Conservation (phyloP, 768 basidiomycete genomes). For the Mycena crocata region DNA sequence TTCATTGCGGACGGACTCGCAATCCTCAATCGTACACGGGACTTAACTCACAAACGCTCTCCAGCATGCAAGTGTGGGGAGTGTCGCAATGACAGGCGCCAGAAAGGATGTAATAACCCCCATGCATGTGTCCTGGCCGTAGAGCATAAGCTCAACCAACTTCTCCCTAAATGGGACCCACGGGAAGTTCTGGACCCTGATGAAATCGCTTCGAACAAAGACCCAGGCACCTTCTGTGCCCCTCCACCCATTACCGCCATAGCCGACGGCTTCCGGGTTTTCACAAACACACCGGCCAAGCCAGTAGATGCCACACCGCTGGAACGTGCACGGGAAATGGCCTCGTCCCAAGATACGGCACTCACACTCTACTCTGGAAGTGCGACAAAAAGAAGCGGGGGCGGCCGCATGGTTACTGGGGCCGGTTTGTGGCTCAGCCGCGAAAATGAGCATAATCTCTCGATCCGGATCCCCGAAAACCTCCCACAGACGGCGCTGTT, state of each 20-base stretch:
- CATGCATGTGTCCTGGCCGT: background rate
- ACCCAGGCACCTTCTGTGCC: background rate
- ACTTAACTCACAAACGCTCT: background rate
- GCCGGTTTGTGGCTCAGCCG: background rate
- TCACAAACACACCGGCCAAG: background rate
- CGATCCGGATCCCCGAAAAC: background rate
- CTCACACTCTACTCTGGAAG: background rate
- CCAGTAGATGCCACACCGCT: background rate
- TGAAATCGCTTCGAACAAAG: background rate
- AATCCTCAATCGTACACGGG: background rate
- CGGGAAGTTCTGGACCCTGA: background rate
- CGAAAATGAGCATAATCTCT: background rate
- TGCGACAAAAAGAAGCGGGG: no score
- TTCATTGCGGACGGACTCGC: background rate
- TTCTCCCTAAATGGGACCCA: conserved; percentile 15
- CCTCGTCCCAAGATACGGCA: background rate
- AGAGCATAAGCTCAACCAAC: background rate
- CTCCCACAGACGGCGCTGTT: background rate
- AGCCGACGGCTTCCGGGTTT: background rate
- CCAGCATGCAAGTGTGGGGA: background rate
- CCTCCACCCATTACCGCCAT: background rate
- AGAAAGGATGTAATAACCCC: background rate
- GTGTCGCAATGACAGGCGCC: background rate
- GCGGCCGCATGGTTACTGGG: background rate
- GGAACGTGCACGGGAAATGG: no score